Conservation (phyloP, 2,329 filamentous ascomycete genomes). For the Hymenoscyphus albidus region DNA sequence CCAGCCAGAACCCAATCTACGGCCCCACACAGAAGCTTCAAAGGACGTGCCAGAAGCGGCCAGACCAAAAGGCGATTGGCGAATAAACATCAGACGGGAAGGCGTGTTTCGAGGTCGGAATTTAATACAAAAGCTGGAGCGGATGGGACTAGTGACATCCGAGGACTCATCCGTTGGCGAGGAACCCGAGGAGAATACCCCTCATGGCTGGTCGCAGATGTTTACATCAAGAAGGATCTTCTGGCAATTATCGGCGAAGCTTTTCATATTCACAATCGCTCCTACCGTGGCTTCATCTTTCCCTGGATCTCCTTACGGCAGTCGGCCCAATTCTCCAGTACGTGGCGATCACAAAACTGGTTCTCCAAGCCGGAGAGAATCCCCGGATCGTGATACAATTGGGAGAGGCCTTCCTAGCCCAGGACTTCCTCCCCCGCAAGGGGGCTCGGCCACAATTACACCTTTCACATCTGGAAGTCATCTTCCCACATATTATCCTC, state of each 20-base stretch:
- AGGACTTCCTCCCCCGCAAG: slow-evolving; percentile 25
- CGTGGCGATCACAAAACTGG: slow-evolving; percentile 35
- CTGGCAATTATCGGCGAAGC: slow-evolving; percentile 84
- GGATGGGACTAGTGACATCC: slow-evolving; percentile 81
- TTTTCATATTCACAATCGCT: slow-evolving; percentile 83
- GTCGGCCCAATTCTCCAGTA: slow-evolving; percentile 51
- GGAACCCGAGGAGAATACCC: slow-evolving; percentile 55
- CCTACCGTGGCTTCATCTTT: slow-evolving; percentile 44
- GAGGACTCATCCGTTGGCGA: slow-evolving; percentile 72
- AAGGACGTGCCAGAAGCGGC: slow-evolving; percentile 63
- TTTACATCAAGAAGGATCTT: slow-evolving; percentile 78
- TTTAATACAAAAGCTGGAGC: slow-evolving; percentile 83
- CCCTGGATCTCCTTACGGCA: slow-evolving; percentile 49
- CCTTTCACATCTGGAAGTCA: slow-evolving; percentile 78
- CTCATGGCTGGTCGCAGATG: slow-evolving; percentile 71
- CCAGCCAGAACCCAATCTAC: slow-evolving; percentile 67
- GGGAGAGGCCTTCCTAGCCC: neutral
- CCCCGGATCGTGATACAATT: slow-evolving; percentile 41
- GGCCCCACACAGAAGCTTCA: slow-evolving; percentile 59
- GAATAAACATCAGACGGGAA: slow-evolving; percentile 76
- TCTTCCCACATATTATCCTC: slow-evolving; percentile 87
- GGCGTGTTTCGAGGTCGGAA: slow-evolving; percentile 82
- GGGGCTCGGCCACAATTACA: slow-evolving; percentile 38
- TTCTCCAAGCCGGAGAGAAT: slow-evolving; percentile 30
- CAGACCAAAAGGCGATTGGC: slow-evolving; percentile 80